Evolutionary conservation across 768 basidiomycete species (phyloP), one percentile per base, ranked within the genome.

Genomic region (Lenzites betulinus): DNA sequence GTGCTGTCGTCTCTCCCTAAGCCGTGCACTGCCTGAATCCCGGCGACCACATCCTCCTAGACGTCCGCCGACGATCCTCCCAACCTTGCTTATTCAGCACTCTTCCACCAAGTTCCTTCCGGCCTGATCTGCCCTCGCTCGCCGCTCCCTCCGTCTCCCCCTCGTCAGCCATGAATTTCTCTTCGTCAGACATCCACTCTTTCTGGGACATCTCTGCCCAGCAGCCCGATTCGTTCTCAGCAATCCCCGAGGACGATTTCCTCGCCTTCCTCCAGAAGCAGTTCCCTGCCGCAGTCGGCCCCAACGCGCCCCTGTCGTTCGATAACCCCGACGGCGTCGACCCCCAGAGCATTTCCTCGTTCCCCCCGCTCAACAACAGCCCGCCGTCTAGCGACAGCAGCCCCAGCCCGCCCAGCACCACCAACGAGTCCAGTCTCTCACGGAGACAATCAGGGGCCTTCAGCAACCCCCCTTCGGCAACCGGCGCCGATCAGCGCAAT

Each of bases 241-340:
- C 86, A 44, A 73, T 91, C 43, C 79, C 85, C 12, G 89, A 92
- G 69, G 86, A 86, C 67, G 89, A 91, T 74, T 89, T 93, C 63
- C 82, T 92, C 44, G 83, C 87, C 12, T 79, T 92, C 51, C 79
- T 93, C 2, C 86, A 88, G 69, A 91, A 90, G 67, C 90, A 92
- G 73, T 91, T 89, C 68, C 78, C 83, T 35, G 65, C 73, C 22
- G 66, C 74, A 51, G 51, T 70, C 18, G 60, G 62, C 41, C 35
- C 63, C 26, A 56, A 60, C 41, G 53, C 62, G 50, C 64, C 68
- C 63, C 51, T 54, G 53, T 43, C 64, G 49, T 59, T 67, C 15
- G 28, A 73, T 0, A 69, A 76, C 46, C 74, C 69, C 22, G 77
- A 80, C 63, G 78, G 76, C 58, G 76, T 88, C 59, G 83, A 89